Conservation (phyloP, 2,329 filamentous ascomycete species). For the Fusarium nematophilum region DNA sequence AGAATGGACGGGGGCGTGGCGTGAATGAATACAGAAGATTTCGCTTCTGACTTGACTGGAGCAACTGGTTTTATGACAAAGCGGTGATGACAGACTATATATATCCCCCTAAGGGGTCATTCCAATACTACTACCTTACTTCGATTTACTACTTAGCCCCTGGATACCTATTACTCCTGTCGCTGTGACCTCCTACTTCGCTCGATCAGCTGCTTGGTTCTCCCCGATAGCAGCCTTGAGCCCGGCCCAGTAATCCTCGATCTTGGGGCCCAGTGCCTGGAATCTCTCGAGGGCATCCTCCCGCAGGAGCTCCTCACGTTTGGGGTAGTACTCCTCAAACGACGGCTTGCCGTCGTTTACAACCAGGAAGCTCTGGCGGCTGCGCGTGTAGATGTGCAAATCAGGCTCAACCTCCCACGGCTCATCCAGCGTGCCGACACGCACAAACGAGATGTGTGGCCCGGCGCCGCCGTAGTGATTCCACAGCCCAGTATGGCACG, state of each 20-base stretch:
- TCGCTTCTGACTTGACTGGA: conserved; percentile 28
- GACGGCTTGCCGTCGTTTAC: conserved; percentile 51
- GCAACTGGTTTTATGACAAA: conserved; percentile 20
- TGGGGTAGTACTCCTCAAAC: conserved; percentile 51
- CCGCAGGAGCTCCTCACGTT: conserved; percentile 47
- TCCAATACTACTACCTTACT: neutral
- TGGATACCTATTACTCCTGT: neutral
- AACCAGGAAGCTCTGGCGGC: conserved; percentile 53
- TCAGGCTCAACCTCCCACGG: conserved; percentile 54
- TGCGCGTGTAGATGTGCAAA: conserved; percentile 57
- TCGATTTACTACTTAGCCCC: neutral
- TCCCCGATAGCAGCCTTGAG: conserved; percentile 22
- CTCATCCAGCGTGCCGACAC: conserved; percentile 58
- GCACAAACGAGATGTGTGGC: conserved; percentile 50
- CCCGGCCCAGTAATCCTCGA: conserved; percentile 32
- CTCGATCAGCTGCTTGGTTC: neutral
- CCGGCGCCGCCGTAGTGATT: conserved; percentile 53
- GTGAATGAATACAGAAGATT: conserved; percentile 38
- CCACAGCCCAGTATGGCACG: conserved; percentile 55
- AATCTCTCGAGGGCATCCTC: conserved; percentile 48
- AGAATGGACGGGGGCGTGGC: conserved; percentile 30
- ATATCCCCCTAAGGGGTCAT: neutral
- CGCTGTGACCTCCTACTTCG: neutral
- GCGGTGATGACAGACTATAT: conserved; percentile 16
- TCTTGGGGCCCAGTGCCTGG: conserved; percentile 36